phyloP scores from a whole-genome alignment of 371 early-diverging fungal genomes.

The Mucor lusitanicus region DNA sequence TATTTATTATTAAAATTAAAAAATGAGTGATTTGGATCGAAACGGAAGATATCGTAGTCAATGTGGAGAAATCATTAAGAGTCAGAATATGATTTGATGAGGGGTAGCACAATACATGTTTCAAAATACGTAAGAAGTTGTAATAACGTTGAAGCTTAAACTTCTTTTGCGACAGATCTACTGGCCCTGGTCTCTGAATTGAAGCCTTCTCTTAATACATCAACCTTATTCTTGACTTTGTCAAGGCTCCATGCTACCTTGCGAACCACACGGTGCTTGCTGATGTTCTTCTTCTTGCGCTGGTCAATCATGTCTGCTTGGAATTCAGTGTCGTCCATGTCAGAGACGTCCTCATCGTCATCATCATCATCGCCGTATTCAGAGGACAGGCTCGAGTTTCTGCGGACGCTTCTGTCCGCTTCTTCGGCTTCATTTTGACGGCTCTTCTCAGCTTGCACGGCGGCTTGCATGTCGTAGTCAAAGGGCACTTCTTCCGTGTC shows the following conservation, averaged over 20 bases:
- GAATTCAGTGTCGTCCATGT: conserved; percentile 15
- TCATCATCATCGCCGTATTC: conserved; percentile 29
- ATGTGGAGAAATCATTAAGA: conserved; percentile 8
- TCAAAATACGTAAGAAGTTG: conserved; percentile 14
- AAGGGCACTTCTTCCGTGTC: not conserved
- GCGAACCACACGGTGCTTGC: conserved; percentile 33
- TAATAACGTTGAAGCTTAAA: conserved; percentile 6
- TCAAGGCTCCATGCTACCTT: conserved; percentile 39
- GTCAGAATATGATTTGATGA: not conserved
- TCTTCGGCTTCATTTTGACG: not conserved
- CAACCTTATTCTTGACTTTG: conserved; percentile 35
- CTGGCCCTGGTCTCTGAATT: conserved; percentile 40
- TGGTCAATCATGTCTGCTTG: conserved; percentile 26
- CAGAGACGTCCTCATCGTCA: conserved; percentile 11
- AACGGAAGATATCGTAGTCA: not conserved
- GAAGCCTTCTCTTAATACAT: conserved; percentile 35
- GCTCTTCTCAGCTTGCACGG: conserved; percentile 10
- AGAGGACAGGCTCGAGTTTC: conserved; percentile 23
- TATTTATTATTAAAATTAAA: not conserved
- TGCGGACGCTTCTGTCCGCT: not conserved
- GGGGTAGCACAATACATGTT: conserved; percentile 1
- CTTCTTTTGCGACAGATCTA: conserved; percentile 37
- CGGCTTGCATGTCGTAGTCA: conserved; percentile 19
- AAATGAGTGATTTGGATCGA: not conserved
- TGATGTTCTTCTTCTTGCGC: conserved; percentile 21